Base-by-base conservation (phyloP, 495 filamentous ascomycete genomes). In the Penicillium angulare region DNA sequence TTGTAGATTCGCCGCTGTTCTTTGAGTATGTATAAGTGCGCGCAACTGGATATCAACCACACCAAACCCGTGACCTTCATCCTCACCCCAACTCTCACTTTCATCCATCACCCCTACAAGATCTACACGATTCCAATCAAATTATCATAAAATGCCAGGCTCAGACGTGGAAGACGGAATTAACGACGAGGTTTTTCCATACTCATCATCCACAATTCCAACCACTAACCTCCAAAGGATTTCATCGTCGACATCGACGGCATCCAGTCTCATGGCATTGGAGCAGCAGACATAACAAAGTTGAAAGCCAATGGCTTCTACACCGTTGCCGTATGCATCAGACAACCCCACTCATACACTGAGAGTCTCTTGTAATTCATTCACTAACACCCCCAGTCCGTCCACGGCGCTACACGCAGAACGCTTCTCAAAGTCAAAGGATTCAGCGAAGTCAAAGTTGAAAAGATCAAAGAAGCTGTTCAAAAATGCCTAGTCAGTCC, bases 391-490 rank as follows among this genome's bases (percentile, higher is more conserved):
- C 6, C 43, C 16, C 46, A 87, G 87, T 80, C 83, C 38, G 81
- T 89, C 32, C 79, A 86, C 56, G 73, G 78, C 15, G 82, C 84
- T 15, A 88, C 85, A 5, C 77, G 83, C 31, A 82, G 77, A 53
- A 83, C 74, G 23, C 74, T 90, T 26, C 65, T 85, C 48, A 89
- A 86, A 63, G 88, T 90, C 63, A 88, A 87, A 61, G 87, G 87
- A 6, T 89, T 90, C 67, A 89, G 85, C 47, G 88, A 91, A 60
- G 76, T 85, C 59, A 90, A 90, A 66, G 88, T 90, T 10, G 88
- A 90, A 50, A 90, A 89, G 62, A 75, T 91, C 63, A 90, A 89
- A 60, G 87, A 90, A 55, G 87, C 87, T 17, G 79, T 86, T 32
- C 73, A 77, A 50, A 91, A 91, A 59, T 85, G 85, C 50, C 71